These are phyloP conservation scores for Epichloe festucae DNA, from an alignment of 2,329 filamentous ascomycete genomes.

Conservation along the genomic window DNA sequence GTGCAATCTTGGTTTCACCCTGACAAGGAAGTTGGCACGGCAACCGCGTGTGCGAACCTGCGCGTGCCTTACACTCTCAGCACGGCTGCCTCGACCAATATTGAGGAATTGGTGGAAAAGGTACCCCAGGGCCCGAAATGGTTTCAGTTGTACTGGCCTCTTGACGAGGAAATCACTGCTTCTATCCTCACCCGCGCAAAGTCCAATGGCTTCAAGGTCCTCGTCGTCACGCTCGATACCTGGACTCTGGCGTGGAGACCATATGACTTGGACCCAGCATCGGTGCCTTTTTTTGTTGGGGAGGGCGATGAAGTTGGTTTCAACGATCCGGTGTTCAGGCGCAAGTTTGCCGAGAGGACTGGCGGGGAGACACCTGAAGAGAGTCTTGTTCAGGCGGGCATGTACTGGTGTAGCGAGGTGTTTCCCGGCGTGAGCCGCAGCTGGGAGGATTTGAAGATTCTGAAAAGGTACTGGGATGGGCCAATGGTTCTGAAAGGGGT, in stretches of 20 bases:
- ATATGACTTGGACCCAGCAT: conserved; percentile 50
- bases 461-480: conserved; percentile 48
- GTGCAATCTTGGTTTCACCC: conserved; percentile 55
- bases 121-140: conserved; percentile 46
- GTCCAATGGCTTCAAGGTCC: conserved; percentile 45
- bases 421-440: conserved; percentile 34
- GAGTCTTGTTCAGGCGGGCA: conserved; percentile 33
- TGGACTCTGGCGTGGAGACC: conserved; percentile 58
- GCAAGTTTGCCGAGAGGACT: conserved; percentile 18
- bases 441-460: conserved; percentile 48
- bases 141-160: conserved; percentile 68
- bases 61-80: conserved; percentile 54
- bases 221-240: conserved; percentile 63
- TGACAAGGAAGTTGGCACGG: conserved; percentile 51
- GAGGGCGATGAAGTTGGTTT: conserved; percentile 50
- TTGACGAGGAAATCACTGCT: conserved; percentile 49
- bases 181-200: conserved; percentile 51
- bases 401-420: conserved; percentile 37
- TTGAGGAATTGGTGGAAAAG: conserved; percentile 52
- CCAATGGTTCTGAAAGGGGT: conserved; percentile 30
- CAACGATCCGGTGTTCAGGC: conserved; percentile 50
- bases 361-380: conserved; percentile 34
- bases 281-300: conserved; percentile 45
- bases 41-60: conserved; percentile 46
- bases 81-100: conserved; percentile 48